Percentiles rank a stretch among this genome's conserved stretches.
Conservation (phyloP, 345 rosid species). For the Luvunga scandens region DNA sequence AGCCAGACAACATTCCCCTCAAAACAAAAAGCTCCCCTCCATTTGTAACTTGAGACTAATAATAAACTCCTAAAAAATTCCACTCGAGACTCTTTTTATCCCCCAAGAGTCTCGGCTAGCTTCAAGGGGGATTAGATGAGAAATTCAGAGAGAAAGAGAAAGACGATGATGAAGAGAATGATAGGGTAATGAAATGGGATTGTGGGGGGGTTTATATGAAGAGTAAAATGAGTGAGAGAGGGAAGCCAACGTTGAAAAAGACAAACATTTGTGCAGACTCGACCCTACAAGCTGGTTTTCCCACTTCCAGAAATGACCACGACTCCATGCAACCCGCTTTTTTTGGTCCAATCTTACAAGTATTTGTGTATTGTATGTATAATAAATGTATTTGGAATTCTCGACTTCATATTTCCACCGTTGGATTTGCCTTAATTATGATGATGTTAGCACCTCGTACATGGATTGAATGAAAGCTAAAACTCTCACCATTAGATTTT, state of each 20-base stretch:
- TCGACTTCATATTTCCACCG: conserved; percentile 14
- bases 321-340: conserved; percentile 42
- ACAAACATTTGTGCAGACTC: conserved; percentile 39
- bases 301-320: conserved; percentile 67
- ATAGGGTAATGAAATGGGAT: conserved; percentile 6
- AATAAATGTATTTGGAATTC: too few species aligned
- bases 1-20: conserved; percentile 99
- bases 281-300: conserved; percentile 43
- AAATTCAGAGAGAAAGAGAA: conserved; percentile 14
- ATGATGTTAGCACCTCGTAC: conserved; percentile 29
- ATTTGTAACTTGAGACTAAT: conserved; percentile 8
- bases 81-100: conserved; percentile 16
- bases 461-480: not conserved
- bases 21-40: conserved; percentile 49
- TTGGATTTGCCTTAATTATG: conserved; percentile 20
- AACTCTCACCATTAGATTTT: conserved; percentile 20
- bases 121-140: conserved; percentile 48
- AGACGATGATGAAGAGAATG: conserved; percentile 36
- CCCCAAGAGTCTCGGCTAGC: conserved; percentile 66
- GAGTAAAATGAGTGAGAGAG: conserved; percentile 22
- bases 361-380: not conserved
- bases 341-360: conserved; percentile 11
- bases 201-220: conserved; percentile 27
- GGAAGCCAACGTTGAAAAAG: conserved; percentile 40
- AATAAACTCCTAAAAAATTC: too few species aligned